These are phyloP conservation scores for Bauhinia variegata DNA, from an alignment of 306 rosid species.

Conservation along the genomic window DNA sequence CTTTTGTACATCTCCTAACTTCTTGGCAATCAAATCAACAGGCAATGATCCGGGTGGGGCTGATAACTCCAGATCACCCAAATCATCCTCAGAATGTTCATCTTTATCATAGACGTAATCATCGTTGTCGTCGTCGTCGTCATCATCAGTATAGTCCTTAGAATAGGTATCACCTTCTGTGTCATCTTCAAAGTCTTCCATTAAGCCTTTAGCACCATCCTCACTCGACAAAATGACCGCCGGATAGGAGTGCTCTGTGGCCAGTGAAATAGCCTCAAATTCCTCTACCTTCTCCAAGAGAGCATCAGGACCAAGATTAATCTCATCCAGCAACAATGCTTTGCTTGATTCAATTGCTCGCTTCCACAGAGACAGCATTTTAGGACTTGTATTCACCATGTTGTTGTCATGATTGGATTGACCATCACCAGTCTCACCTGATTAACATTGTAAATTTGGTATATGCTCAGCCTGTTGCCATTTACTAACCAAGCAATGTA, in stretches of 20 bases:
- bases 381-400: slow-evolving; percentile 60
- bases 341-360: slow-evolving; percentile 73
- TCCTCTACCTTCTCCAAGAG: too few species aligned
- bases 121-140: too few species aligned
- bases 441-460: slow-evolving; percentile 34
- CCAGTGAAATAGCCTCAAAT: slow-evolving; percentile 72
- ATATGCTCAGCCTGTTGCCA: slow-evolving; percentile 24
- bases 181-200: slow-evolving; percentile 38
- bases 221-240: slow-evolving; percentile 49
- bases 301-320: slow-evolving; percentile 78
- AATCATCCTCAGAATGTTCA: slow-evolving; percentile 37
- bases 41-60: slow-evolving; percentile 62
- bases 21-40: slow-evolving; percentile 57
- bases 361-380: slow-evolving; percentile 77
- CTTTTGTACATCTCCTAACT: slow-evolving; percentile 36
- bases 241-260: slow-evolving; percentile 74
- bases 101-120: slow-evolving; percentile 30
- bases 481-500: slow-evolving; percentile 11
- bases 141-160: slow-evolving; percentile 26
- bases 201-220: slow-evolving; percentile 40
- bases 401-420: slow-evolving; percentile 29
- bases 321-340: slow-evolving; percentile 70
- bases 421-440: slow-evolving; percentile 52
- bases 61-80: slow-evolving; percentile 47
- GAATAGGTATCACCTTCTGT: slow-evolving; percentile 29